These are phyloP conservation scores for Candida tropicalis DNA, from an alignment of 1,139 yeast genomes.

Conservation along the genomic window DNA sequence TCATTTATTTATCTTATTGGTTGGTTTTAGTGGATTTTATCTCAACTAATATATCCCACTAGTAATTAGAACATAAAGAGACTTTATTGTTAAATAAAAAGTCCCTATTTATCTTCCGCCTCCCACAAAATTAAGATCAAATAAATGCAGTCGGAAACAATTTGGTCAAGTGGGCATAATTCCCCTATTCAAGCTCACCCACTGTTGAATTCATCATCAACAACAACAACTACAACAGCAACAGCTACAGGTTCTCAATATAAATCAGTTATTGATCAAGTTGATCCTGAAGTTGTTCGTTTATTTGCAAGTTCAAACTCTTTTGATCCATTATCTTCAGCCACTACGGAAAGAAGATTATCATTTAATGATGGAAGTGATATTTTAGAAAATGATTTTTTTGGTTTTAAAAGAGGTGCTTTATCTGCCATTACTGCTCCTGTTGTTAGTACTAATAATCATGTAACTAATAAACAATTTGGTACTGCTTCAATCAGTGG, in stretches of 20 bases:
- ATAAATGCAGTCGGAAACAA: constrained; percentile 37
- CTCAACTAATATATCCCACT: too few relatives aligned
- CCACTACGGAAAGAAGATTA: constrained; percentile 26
- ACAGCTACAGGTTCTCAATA: constrained; percentile 24
- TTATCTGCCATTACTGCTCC: constrained; percentile 52
- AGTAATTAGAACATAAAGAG: too few relatives aligned
- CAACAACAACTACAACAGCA: constrained; percentile 3
- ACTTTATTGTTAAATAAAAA: too few relatives aligned
- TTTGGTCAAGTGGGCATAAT: constrained; percentile 36
- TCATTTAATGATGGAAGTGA: constrained; percentile 52
- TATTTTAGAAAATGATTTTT: constrained; percentile 41
- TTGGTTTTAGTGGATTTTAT: too few relatives aligned
- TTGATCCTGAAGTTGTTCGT: constrained; percentile 53
- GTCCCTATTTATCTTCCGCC: too few relatives aligned
- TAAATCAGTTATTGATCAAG: constrained; percentile 38
- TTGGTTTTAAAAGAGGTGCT: constrained; percentile 51
- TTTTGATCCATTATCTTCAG: constrained; percentile 14
- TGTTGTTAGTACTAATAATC: constrained; percentile 18
- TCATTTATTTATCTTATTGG: too few relatives aligned
- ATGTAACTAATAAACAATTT: constrained; percentile 26
- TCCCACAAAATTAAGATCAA: too few relatives aligned
- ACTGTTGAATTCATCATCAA: constrained; percentile 9
- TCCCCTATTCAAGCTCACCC: constrained; percentile 30
- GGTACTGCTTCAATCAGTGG: constrained; percentile 68
- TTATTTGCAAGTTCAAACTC: constrained; percentile 22